phyloP scores from a whole-genome alignment of 108 stramenopile genomes.

The Cylindrotheca fusiformis region DNA sequence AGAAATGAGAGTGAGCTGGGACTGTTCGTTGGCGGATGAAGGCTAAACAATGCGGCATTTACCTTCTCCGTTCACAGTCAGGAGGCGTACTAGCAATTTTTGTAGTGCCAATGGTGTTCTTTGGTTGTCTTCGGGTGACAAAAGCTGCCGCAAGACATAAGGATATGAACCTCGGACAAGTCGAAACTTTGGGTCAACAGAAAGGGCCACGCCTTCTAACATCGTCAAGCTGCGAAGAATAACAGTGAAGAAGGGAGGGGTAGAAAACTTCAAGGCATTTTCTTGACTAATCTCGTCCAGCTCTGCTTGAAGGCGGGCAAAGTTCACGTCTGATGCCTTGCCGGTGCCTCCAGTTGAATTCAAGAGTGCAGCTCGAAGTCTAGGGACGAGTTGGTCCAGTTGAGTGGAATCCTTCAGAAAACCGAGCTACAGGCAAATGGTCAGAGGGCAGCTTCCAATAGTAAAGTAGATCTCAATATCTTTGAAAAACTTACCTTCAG shows the following conservation, averaged over 20 bases:
- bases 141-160: slow-evolving; percentile 78
- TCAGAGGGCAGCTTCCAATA: slow-evolving; percentile 1
- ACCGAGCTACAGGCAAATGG: slow-evolving; percentile 49
- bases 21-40: too few species aligned
- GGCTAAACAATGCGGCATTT: too few species aligned
- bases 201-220: slow-evolving; percentile 86
- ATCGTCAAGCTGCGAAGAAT: slow-evolving; percentile 91
- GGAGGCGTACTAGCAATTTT: slow-evolving; percentile 59
- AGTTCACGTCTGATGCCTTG: slow-evolving; percentile 87
- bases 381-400: slow-evolving; percentile 75
- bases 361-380: slow-evolving; percentile 70
- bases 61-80: slow-evolving; percentile 74
- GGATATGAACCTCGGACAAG: slow-evolving; percentile 93
- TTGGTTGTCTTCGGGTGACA: slow-evolving; percentile 51
- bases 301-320: slow-evolving; percentile 78
- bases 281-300: slow-evolving; percentile 77
- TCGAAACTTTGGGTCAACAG: slow-evolving; percentile 86
- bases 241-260: slow-evolving; percentile 88
- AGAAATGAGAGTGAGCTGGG: too few species aligned
- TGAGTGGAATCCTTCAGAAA: slow-evolving; percentile 85
- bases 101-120: slow-evolving; percentile 63
- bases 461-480: not conserved
- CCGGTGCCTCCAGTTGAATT: slow-evolving; percentile 86
- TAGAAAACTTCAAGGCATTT: slow-evolving; percentile 74
- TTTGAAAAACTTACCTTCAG: slow-evolving; percentile 65